Percentiles rank a stretch among this genome's conserved stretches.
These are phyloP conservation scores for Capsaspora owczarzaki DNA, from an alignment of 78 protist genomes.

Conservation along the genomic window DNA sequence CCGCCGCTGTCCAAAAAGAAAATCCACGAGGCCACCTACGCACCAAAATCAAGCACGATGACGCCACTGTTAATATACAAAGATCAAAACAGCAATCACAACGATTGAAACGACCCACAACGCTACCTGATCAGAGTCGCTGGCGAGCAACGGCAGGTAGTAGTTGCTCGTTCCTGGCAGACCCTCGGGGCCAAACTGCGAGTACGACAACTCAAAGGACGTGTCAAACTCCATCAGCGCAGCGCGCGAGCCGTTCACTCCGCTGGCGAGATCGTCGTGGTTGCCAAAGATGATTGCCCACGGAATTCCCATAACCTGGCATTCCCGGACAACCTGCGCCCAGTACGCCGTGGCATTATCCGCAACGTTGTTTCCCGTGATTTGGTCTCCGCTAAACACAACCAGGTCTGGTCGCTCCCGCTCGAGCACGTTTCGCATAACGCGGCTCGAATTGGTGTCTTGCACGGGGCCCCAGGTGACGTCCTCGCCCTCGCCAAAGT, in stretches of 20 bases:
- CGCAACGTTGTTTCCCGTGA: slow-evolving; percentile 25
- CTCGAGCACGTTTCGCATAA: not conserved
- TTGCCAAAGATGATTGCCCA: slow-evolving; percentile 11
- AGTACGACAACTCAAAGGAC: not conserved
- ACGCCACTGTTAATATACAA: not conserved
- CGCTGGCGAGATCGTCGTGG: not conserved
- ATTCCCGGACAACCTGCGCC: slow-evolving; percentile 3
- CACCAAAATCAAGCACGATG: not conserved
- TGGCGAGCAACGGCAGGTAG: not conserved
- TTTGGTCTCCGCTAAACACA: slow-evolving; percentile 22
- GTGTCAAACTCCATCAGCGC: not conserved
- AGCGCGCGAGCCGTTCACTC: not conserved
- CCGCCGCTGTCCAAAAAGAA: slow-evolving; percentile 3
- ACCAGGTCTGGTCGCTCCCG: slow-evolving; percentile 10
- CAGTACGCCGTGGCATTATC: slow-evolving; percentile 11
- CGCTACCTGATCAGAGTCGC: not conserved
- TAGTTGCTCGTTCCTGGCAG: not conserved
- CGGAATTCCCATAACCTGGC: not conserved
- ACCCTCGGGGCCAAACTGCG: not conserved
- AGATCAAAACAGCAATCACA: not conserved
- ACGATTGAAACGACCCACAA: not conserved
- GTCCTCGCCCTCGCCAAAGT: slow-evolving; percentile 25
- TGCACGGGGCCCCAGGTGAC: slow-evolving; percentile 24
- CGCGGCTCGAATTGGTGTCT: slow-evolving; percentile 1
- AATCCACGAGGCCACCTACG: not conserved